Percentiles rank a stretch among this genome's conserved stretches.
Evolutionary conservation across 1,284 basidiomycete genomes (phyloP).

Genomic region (Cystobasidium slooffiae): DNA sequence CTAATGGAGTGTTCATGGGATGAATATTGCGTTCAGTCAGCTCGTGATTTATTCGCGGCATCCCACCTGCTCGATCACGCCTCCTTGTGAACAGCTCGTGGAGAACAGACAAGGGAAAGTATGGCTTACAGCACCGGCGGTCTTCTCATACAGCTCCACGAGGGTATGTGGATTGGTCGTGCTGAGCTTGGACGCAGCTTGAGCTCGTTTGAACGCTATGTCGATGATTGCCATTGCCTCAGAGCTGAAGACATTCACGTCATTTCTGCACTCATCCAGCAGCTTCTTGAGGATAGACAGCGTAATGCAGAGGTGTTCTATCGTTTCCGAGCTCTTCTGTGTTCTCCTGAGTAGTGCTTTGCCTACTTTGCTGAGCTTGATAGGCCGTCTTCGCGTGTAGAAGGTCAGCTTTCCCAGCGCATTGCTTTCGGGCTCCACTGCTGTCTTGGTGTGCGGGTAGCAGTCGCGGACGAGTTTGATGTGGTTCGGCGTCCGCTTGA

Average conservation of each 20-base stretch:
- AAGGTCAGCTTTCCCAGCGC: slow-evolving; percentile 71
- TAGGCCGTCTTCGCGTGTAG: slow-evolving; percentile 86
- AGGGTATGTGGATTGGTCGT: slow-evolving; percentile 23
- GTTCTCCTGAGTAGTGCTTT: slow-evolving; percentile 80
- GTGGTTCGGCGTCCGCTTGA: slow-evolving; percentile 70
- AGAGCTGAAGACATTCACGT: slow-evolving; percentile 79
- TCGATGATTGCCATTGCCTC: slow-evolving; percentile 77
- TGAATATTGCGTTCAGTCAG: slow-evolving; percentile 8
- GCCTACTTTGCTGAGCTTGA: slow-evolving; percentile 84
- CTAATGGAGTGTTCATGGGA: slow-evolving; percentile 27
- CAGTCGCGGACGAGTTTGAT: slow-evolving; percentile 84
- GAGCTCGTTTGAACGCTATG: slow-evolving; percentile 62
- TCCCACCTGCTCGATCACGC: neutral
- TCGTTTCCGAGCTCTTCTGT: slow-evolving; percentile 69
- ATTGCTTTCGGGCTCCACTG: slow-evolving; percentile 60
- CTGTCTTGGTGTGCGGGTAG: slow-evolving; percentile 81
- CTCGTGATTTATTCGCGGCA: neutral
- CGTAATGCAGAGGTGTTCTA: slow-evolving; percentile 78
- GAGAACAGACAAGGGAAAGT: slow-evolving; percentile 45
- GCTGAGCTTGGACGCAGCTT: neutral
- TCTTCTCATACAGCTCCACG: slow-evolving; percentile 80
- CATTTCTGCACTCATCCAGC: slow-evolving; percentile 84
- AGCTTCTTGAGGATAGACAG: slow-evolving; percentile 82
- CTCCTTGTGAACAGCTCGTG: neutral
- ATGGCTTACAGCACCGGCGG: slow-evolving; percentile 73